Evolutionary conservation across 2,329 filamentous ascomycete genomes (phyloP), one percentile per base, ranked within the genome.

Genomic region (Penicillium sumatraense): DNA sequence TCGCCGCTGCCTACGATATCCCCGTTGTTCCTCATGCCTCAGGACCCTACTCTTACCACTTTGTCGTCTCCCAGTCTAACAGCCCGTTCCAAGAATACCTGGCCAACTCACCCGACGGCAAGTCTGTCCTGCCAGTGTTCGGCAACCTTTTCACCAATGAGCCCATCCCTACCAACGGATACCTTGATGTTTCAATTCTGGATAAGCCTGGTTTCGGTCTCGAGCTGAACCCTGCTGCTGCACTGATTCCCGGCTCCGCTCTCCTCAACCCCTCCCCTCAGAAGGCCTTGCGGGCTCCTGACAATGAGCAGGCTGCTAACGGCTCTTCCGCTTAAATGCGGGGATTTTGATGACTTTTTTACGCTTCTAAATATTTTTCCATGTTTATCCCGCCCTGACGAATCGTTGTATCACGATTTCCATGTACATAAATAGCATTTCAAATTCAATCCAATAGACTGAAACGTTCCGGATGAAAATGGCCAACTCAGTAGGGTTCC

Each of bases 71-170:
- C 41, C 93, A 97, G 76, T 86, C 90, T 60, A 96, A 96, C 78
- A 90, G 89, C 13, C 93, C 93, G 5, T 97, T 97, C 83, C 93
- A 97, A 75, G 93, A 97, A 76, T 97, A 97, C 70, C 83, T 97
- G 21, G 93, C 93, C 64, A 96, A 96, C 78, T 96, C 91, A 2
- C 86, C 92, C 0, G 92, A 97, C 67, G 93, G 93, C 46, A 90
- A 91, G 80, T 92, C 87, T 59, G 93, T 97, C 16, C 79, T 93
- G 59, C 93, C 93, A 2, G 93, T 97, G 6, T 97, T 97, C 74
- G 93, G 93, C 31, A 90, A 96, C 66, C 80, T 97, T 49, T 97
- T 96, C 76, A 68, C 89, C 31, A 92, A 96, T 73, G 93, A 97
- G 78, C 92, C 92, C 5, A 93, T 97, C 57, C 92, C 92, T 1